phyloP scores from a whole-genome alignment of 192 early-diverging fungal genomes.

The Coemansia sp. region DNA sequence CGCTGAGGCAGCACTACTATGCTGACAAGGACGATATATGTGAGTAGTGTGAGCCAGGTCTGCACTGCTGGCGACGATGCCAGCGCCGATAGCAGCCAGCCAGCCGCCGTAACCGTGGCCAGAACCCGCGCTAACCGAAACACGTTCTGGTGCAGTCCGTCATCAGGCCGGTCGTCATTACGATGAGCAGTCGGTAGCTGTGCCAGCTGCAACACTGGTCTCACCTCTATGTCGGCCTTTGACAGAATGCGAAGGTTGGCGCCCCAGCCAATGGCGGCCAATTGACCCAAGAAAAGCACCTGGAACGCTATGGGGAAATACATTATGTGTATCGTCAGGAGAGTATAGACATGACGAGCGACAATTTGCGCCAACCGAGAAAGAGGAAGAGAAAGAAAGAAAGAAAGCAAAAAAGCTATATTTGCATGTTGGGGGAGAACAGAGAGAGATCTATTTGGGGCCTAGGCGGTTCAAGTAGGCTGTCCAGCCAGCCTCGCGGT shows the following conservation, averaged over 20 bases:
- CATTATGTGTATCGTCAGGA: constrained; percentile 7
- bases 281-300: constrained; percentile 36
- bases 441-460: constrained; percentile 1
- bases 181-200: constrained; percentile 11
- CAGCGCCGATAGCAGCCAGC: constrained; percentile 31
- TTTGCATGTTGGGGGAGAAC: neutral
- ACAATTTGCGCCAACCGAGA: neutral
- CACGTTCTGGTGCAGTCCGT: constrained; percentile 15
- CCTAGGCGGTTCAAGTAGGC: constrained; percentile 71
- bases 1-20: constrained; percentile 37
- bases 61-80: constrained; percentile 7
- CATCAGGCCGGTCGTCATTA: neutral
- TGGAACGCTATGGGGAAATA: constrained; percentile 48
- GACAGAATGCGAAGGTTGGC: constrained; percentile 41
- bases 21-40: constrained; percentile 20
- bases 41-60: constrained; percentile 30
- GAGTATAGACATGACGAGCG: neutral
- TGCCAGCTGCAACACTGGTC: constrained; percentile 36
- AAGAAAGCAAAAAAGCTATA: neutral
- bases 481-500: constrained; percentile 93
- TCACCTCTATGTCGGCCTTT: constrained; percentile 27
- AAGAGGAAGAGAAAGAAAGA: neutral
- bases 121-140: constrained; percentile 25
- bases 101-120: constrained; percentile 12
- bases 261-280: constrained; percentile 47